Conservation (phyloP, 2,329 filamentous ascomycete species). For the Fusarium goolgardi region DNA sequence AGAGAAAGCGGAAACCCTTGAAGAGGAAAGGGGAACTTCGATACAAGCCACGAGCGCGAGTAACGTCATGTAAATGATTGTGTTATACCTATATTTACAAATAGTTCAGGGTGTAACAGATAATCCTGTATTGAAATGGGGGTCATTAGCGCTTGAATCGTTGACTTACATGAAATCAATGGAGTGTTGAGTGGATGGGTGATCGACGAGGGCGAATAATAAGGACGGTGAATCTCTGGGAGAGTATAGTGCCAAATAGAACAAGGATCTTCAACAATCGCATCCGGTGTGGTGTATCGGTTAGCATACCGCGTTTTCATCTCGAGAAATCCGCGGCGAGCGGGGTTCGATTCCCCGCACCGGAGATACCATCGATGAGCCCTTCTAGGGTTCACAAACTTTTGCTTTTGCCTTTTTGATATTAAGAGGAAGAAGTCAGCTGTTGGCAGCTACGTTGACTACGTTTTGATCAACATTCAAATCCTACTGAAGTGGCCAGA, state of each 20-base stretch:
- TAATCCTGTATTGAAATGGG: neutral
- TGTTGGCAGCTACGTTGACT: neutral
- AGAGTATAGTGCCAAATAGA: rapidly evolving
- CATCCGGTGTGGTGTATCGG: constrained; percentile 43
- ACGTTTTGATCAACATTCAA: neutral
- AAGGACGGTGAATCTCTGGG: rapidly evolving
- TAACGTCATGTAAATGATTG: neutral
- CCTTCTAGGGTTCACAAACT: neutral
- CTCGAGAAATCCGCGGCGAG: constrained; percentile 30
- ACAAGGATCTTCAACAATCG: neutral
- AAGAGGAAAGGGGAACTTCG: neutral
- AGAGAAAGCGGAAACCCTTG: neutral
- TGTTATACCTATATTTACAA: neutral
- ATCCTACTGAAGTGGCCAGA: neutral
- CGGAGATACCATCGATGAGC: constrained; percentile 5
- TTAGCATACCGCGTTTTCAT: constrained; percentile 44
- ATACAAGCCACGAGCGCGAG: neutral
- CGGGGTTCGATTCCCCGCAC: constrained; percentile 41
- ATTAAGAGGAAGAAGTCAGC: neutral
- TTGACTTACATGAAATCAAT: neutral
- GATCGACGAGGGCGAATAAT: neutral
- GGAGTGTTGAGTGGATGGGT: neutral
- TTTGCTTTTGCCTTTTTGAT: neutral
- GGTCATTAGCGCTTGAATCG: too few relatives aligned
- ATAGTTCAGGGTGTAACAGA: neutral